A percentile compares a stretch with the other conserved stretches of the same genome.
Evolutionary conservation across 257 asterid genomes (phyloP).

Genomic region (Leonotis leonurus): DNA sequence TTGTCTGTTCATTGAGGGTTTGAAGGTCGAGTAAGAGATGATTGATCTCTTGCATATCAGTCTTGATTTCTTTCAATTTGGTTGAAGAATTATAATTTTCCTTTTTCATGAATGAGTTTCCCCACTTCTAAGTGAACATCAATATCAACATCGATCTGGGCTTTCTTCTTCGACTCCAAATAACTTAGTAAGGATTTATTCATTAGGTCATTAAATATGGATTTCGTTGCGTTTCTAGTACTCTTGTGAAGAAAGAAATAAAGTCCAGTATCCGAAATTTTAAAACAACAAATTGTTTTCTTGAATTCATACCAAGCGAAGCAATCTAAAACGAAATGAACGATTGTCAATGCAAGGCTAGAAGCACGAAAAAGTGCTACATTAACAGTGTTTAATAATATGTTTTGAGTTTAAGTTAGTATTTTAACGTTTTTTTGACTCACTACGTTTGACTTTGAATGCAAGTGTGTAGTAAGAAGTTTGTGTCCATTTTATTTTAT

Average conservation of each 20-base stretch:
- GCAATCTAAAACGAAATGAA: not conserved
- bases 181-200: constrained; percentile 66
- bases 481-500: too few species aligned
- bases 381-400: too few species aligned
- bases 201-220: constrained; percentile 71
- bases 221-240: not conserved
- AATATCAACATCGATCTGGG: constrained; percentile 28
- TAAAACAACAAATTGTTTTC: constrained; percentile 14
- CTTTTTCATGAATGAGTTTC: constrained; percentile 27
- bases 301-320: not conserved
- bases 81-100: constrained; percentile 51
- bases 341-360: too few species aligned
- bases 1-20: constrained; percentile 46
- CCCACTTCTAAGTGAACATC: constrained; percentile 46
- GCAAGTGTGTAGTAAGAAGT: too few species aligned
- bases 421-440: too few species aligned
- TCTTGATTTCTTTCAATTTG: constrained; percentile 49
- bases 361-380: too few species aligned
- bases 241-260: not conserved
- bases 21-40: constrained; percentile 68
- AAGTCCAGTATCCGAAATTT: not conserved
- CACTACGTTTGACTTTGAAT: too few species aligned
- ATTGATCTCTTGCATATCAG: constrained; percentile 48
- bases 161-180: constrained; percentile 72
- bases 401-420: too few species aligned